These are phyloP conservation scores for Lolium rigidum DNA, from an alignment of 176 grass and related monocot genomes.

Conservation along the genomic window DNA sequence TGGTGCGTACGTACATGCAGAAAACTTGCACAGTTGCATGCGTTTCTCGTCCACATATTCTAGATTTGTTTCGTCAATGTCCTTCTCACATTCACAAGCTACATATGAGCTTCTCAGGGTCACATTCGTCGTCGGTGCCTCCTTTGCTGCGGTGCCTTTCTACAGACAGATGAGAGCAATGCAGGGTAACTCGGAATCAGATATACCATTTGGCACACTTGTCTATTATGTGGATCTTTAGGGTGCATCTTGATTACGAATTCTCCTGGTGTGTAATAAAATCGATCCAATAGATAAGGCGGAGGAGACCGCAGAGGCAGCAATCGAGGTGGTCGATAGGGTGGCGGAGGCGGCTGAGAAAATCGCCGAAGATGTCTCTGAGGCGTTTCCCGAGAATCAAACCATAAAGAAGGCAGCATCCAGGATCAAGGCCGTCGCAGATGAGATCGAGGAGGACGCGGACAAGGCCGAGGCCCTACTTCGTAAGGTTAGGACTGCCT, in stretches of 20 bases:
- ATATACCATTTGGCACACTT: background rate
- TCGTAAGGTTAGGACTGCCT: slow-evolving; percentile 46
- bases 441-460: slow-evolving; percentile 53
- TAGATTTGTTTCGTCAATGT: slow-evolving; percentile 9
- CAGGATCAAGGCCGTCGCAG: slow-evolving; percentile 50
- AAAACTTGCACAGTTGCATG: background rate
- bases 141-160: slow-evolving; percentile 52
- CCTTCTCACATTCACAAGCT: background rate
- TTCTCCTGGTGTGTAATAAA: background rate
- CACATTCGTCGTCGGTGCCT: slow-evolving; percentile 44
- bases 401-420: slow-evolving; percentile 43
- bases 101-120: slow-evolving; percentile 33
- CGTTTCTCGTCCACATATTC: background rate
- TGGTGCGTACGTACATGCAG: slow-evolving; percentile 52
- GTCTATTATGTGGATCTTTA: background rate
- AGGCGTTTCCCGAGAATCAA: slow-evolving; percentile 51
- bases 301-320: slow-evolving; percentile 52
- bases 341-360: slow-evolving; percentile 59
- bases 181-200: slow-evolving; percentile 34
- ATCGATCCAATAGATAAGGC: slow-evolving; percentile 37
- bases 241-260: background rate
- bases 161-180: slow-evolving; percentile 52
- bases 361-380: slow-evolving; percentile 48
- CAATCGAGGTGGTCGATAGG: slow-evolving; percentile 50
- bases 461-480: slow-evolving; percentile 56